Percentiles rank a stretch among this genome's conserved stretches.
Conservation (phyloP, 1,284 basidiomycete genomes). For the Trichosporon sp. region DNA sequence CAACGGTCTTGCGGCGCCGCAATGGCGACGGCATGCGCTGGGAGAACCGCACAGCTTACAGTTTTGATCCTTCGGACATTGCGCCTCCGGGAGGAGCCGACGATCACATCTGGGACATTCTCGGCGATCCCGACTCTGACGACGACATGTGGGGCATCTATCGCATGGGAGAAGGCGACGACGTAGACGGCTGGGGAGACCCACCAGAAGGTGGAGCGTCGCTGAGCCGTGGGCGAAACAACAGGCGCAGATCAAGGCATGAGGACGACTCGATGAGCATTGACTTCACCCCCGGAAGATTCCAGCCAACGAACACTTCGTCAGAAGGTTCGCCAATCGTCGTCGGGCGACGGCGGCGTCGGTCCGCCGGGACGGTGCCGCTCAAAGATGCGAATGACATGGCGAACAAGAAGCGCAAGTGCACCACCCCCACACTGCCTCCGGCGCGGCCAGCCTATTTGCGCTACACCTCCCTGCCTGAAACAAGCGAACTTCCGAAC, state of each 20-base stretch:
- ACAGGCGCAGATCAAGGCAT: conserved; percentile 29
- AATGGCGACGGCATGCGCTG: conserved; percentile 13
- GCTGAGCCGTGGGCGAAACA: conserved; percentile 30
- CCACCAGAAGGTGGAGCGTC: conserved; percentile 27
- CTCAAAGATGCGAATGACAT: conserved; percentile 20
- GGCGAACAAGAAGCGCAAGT: conserved; percentile 22
- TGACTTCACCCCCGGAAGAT: conserved; percentile 12
- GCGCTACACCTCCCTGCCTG: conserved; percentile 52
- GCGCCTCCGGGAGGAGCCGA: conserved; percentile 25
- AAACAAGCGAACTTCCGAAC: conserved; percentile 22
- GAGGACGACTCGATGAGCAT: conserved; percentile 16
- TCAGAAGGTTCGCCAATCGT: conserved; percentile 16
- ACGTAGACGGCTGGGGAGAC: conserved; percentile 29
- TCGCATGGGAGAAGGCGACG: conserved; percentile 20
- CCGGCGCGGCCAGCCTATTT: conserved; percentile 53
- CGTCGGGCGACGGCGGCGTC: conserved; percentile 20
- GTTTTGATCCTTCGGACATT: conserved; percentile 30
- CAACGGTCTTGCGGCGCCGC: conserved; percentile 25
- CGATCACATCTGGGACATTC: conserved; percentile 61
- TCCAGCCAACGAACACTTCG: conserved; percentile 20
- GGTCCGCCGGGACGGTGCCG: neutral
- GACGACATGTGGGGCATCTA: conserved; percentile 30
- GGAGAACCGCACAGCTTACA: conserved; percentile 18
- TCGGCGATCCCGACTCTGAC: conserved; percentile 79
- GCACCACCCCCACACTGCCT: neutral